These are phyloP conservation scores for Gynandropsis gynandra DNA, from an alignment of 345 rosid genomes.

Conservation along the genomic window DNA sequence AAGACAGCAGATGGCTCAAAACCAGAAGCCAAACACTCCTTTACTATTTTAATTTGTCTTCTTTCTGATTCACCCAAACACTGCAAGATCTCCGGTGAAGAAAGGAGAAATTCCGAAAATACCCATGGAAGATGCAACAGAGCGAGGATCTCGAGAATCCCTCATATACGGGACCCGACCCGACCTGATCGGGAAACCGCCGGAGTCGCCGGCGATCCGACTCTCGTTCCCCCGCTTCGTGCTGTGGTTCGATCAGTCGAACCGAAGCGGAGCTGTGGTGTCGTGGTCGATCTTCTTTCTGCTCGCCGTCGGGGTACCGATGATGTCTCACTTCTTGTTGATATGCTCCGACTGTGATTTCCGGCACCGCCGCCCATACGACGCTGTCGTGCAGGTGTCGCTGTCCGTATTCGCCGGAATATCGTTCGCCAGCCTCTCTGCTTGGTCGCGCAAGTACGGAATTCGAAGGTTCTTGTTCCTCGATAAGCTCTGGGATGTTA, in stretches of 20 bases:
- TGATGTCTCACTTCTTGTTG: conserved; percentile 63
- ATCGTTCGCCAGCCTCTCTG: conserved; percentile 52
- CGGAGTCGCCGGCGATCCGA: conserved; percentile 18
- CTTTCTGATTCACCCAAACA: conserved; percentile 6
- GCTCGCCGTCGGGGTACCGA: conserved; percentile 50
- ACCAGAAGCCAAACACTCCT: conserved; percentile 13
- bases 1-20: conserved; percentile 19
- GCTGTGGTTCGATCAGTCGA: conserved; percentile 57
- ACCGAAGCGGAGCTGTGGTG: conserved; percentile 35
- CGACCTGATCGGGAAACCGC: conserved; percentile 13
- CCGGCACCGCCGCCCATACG: conserved; percentile 68
- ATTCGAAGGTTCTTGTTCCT: conserved; percentile 57
- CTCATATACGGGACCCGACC: conserved; percentile 13
- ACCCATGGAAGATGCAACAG: conserved; percentile 23
- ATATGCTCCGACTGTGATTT: conserved; percentile 58
- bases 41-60: background rate
- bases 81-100: conserved; percentile 14
- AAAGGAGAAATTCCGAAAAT: conserved; percentile 13
- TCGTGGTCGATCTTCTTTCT: conserved; percentile 72
- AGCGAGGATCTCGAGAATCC: conserved; percentile 26
- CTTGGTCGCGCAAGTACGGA: conserved; percentile 74
- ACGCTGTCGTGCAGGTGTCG: conserved; percentile 59
- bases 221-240: conserved; percentile 23
- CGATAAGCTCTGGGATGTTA: conserved; percentile 52
- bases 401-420: conserved; percentile 62